phyloP scores from a whole-genome alignment of 2,329 filamentous ascomycete genomes.

The Trichoderma asperellum region DNA sequence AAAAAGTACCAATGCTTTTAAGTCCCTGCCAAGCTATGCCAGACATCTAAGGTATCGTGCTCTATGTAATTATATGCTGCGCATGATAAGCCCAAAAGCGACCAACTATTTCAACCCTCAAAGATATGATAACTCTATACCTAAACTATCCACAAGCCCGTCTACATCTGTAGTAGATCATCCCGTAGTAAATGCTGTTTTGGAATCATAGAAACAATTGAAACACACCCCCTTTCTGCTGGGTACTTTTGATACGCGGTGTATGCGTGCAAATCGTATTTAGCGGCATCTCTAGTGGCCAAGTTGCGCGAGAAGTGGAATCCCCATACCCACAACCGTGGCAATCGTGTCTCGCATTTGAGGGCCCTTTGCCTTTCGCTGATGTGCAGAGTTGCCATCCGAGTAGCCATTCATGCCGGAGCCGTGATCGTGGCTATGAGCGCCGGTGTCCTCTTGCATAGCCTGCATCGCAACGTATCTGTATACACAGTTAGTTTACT shows the following conservation, averaged over 20 bases:
- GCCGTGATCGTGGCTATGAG: slow-evolving; percentile 57
- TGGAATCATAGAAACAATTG: not conserved
- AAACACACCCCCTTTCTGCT: not conserved
- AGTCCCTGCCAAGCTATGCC: slow-evolving; percentile 3
- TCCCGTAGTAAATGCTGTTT: not conserved
- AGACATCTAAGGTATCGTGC: not conserved
- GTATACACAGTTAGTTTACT: slow-evolving; percentile 8
- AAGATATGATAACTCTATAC: not conserved
- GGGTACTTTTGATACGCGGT: not conserved
- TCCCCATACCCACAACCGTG: slow-evolving; percentile 74
- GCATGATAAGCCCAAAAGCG: not conserved
- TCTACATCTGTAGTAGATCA: slow-evolving; percentile 17
- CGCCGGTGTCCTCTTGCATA: slow-evolving; percentile 76
- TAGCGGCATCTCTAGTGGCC: slow-evolving; percentile 61
- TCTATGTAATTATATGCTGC: slow-evolving; percentile 11
- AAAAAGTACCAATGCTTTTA: not conserved
- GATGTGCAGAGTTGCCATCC: slow-evolving; percentile 50
- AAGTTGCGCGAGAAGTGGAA: slow-evolving; percentile 77
- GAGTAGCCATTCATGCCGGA: slow-evolving; percentile 57
- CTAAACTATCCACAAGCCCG: not conserved
- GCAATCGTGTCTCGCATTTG: slow-evolving; percentile 71
- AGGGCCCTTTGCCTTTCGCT: slow-evolving; percentile 58
- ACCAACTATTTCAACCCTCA: not conserved
- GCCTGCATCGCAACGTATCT: slow-evolving; percentile 99
- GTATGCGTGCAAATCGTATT: not conserved